Evolutionary conservation across 2,329 filamentous ascomycete genomes (phyloP).

Genomic region (Periglandula ipomoeae): DNA sequence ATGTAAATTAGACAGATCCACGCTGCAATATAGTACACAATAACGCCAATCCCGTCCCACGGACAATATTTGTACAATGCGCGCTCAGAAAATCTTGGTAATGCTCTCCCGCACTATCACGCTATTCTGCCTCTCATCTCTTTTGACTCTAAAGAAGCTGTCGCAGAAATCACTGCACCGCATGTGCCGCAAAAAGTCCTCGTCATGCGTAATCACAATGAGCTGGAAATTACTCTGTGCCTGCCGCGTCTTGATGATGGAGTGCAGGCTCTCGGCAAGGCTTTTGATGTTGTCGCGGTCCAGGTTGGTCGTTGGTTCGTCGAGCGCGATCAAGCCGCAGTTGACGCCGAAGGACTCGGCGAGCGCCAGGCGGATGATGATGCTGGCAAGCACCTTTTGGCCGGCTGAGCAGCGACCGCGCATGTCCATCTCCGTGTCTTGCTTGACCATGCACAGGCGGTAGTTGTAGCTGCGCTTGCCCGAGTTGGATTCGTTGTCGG

Average conservation of each 20-base stretch:
- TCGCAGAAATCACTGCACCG: conserved; percentile 89
- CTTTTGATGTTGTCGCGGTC: conserved; percentile 91
- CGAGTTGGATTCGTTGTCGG: conserved; percentile 67
- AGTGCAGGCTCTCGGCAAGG: conserved; percentile 73
- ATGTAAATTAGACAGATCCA: too few relatives aligned
- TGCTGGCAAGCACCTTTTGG: conserved; percentile 91
- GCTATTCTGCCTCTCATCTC: conserved; percentile 80
- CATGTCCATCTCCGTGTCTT: conserved; percentile 98
- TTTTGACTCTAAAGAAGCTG: conserved; percentile 77
- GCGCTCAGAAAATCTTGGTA: conserved; percentile 33
- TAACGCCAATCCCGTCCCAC: too few relatives aligned
- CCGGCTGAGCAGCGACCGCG: conserved; percentile 92
- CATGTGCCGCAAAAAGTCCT: conserved; percentile 91
- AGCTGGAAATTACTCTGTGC: conserved; percentile 94
- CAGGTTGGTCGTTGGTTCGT: conserved; percentile 95
- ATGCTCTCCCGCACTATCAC: conserved; percentile 66
- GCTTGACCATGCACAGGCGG: conserved; percentile 95
- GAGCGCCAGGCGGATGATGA: conserved; percentile 92
- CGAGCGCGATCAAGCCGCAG: conserved; percentile 90
- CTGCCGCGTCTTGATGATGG: conserved; percentile 76
- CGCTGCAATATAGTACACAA: too few relatives aligned
- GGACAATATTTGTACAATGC: background rate
- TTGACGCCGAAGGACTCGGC: conserved; percentile 95
- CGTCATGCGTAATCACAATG: conserved; percentile 97
- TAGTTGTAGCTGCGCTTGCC: conserved; percentile 90